These are phyloP conservation scores for Aspergillus heteromorphus DNA, from an alignment of 495 filamentous ascomycete species.

Conservation along the genomic window DNA sequence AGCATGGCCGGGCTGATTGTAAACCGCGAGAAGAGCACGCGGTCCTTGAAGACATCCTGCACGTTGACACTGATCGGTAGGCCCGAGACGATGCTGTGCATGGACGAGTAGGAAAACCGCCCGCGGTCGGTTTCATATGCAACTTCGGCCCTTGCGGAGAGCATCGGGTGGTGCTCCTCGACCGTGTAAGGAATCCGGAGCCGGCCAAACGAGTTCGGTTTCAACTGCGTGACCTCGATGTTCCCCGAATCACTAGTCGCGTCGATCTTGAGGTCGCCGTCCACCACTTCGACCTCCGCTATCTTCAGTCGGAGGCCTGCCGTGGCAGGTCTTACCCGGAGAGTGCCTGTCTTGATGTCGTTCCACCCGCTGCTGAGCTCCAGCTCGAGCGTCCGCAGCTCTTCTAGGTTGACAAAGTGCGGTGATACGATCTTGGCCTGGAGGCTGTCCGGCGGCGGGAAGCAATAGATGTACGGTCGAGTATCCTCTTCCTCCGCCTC, in stretches of 20 bases:
- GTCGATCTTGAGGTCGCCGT: slow-evolving; percentile 46
- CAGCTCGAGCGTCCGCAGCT: slow-evolving; percentile 69
- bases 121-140: slow-evolving; percentile 71
- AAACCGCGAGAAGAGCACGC: slow-evolving; percentile 79
- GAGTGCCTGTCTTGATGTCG: slow-evolving; percentile 56
- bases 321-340: slow-evolving; percentile 75
- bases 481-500: slow-evolving; percentile 30
- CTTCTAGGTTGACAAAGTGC: slow-evolving; percentile 63
- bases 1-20: slow-evolving; percentile 72
- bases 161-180: slow-evolving; percentile 66
- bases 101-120: slow-evolving; percentile 60
- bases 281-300: slow-evolving; percentile 56
- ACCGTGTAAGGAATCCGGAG: slow-evolving; percentile 79
- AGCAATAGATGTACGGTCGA: slow-evolving; percentile 46
- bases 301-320: slow-evolving; percentile 83
- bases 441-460: slow-evolving; percentile 42
- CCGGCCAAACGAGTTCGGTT: slow-evolving; percentile 40
- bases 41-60: slow-evolving; percentile 87
- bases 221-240: slow-evolving; percentile 58
- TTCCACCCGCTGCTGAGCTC: slow-evolving; percentile 73
- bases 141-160: slow-evolving; percentile 72
- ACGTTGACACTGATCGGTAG: slow-evolving; percentile 92
- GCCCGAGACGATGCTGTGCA: slow-evolving; percentile 58
- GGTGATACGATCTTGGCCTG: slow-evolving; percentile 43
- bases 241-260: slow-evolving; percentile 60